Percentiles rank a stretch among this genome's conserved stretches.
Evolutionary conservation across 208 protist genomes (phyloP).

Genomic region (Leishmania aethiopica): DNA sequence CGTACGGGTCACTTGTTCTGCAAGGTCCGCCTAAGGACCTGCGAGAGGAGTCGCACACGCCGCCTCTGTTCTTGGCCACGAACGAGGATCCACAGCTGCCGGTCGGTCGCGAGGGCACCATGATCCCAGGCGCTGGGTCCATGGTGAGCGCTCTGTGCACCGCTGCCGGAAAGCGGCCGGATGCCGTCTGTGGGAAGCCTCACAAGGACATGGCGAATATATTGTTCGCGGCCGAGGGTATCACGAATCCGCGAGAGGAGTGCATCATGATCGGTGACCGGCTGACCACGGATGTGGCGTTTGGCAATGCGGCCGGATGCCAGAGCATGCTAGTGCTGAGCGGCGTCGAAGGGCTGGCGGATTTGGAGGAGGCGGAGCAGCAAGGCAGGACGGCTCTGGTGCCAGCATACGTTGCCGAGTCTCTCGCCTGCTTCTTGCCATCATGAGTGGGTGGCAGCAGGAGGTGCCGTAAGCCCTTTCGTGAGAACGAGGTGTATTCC

Average conservation of each 20-base stretch:
- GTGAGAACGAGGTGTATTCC: background rate
- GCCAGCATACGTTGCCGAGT: conserved; percentile 70
- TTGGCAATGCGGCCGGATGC: conserved; percentile 66
- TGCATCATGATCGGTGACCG: conserved; percentile 85
- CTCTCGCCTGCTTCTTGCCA: conserved; percentile 52
- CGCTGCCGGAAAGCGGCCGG: conserved; percentile 36
- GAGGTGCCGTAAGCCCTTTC: background rate
- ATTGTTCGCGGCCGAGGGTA: conserved; percentile 55
- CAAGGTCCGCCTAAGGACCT: conserved; percentile 27
- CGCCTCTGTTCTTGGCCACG: conserved; percentile 60
- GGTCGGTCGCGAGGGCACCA: conserved; percentile 31
- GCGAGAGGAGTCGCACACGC: background rate
- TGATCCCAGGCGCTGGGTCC: conserved; percentile 60
- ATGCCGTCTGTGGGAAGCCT: conserved; percentile 76
- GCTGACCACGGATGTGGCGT: conserved; percentile 77
- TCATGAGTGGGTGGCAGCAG: background rate
- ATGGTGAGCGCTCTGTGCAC: conserved; percentile 48
- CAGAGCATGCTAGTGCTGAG: conserved; percentile 73
- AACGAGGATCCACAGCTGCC: conserved; percentile 81
- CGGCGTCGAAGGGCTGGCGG: conserved; percentile 47
- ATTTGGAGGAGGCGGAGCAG: conserved; percentile 45
- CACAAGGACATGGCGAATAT: conserved; percentile 55
- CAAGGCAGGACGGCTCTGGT: conserved; percentile 32
- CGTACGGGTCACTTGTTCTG: conserved; percentile 47
- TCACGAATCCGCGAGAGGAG: conserved; percentile 35